Evolutionary conservation across 75 land plant species (phyloP).

Genomic region (Ceratopteris richardii): DNA sequence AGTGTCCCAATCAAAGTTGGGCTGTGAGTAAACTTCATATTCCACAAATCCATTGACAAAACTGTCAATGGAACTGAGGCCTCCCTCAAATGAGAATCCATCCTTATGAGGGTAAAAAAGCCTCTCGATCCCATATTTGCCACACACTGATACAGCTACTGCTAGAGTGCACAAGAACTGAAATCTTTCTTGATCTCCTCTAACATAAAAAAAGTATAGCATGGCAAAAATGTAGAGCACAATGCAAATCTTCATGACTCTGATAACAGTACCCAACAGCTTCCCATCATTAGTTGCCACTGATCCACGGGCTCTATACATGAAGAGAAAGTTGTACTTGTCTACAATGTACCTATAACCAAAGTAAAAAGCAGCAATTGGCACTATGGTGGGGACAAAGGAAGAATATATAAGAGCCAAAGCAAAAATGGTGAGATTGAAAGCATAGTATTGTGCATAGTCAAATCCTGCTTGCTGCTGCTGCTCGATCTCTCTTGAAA

Average conservation of each 20-base stretch:
- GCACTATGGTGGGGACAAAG: conserved; percentile 72
- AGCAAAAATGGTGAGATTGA: conserved; percentile 84
- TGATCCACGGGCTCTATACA: conserved; percentile 67
- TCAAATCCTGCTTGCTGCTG: conserved; percentile 62
- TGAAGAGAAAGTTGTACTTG: conserved; percentile 81
- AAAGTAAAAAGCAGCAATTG: conserved; percentile 73
- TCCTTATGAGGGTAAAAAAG: conserved; percentile 45
- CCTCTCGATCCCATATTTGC: conserved; percentile 32
- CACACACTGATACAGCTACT: conserved; percentile 35
- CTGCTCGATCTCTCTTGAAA: neutral
- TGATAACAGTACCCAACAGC: conserved; percentile 72
- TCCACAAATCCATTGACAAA: conserved; percentile 64
- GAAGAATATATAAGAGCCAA: conserved; percentile 69
- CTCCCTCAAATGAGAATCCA: conserved; percentile 45
- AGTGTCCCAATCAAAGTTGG: conserved; percentile 65
- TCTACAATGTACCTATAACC: conserved; percentile 88
- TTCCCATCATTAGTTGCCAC: conserved; percentile 84
- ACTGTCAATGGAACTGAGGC: conserved; percentile 53
- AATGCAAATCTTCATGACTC: conserved; percentile 68
- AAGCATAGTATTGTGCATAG: conserved; percentile 86
- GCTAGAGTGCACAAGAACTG: conserved; percentile 71
- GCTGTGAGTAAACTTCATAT: conserved; percentile 70
- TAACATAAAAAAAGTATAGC: conserved; percentile 71
- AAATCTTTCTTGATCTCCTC: conserved; percentile 68
- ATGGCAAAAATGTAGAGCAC: conserved; percentile 66